Conservation (phyloP, 176 grass and related monocot species). For the Metroxylon sagu region DNA sequence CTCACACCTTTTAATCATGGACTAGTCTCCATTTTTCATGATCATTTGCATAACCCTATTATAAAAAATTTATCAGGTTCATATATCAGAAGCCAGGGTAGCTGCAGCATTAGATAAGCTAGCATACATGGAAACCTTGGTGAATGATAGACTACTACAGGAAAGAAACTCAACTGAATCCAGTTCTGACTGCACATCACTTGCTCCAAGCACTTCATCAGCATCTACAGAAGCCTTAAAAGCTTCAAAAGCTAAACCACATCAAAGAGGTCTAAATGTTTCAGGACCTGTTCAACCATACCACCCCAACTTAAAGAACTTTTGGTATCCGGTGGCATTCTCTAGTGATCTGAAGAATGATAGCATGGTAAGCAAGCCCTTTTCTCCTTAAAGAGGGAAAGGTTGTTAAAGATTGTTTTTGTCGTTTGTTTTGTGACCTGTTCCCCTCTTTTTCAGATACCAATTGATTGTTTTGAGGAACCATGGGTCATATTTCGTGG, state of each 20-base stretch:
- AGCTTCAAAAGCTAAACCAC: slow-evolving; percentile 18
- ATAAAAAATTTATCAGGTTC: slow-evolving; percentile 34
- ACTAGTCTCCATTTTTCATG: not conserved
- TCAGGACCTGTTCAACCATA: slow-evolving; percentile 80
- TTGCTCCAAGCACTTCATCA: slow-evolving; percentile 57
- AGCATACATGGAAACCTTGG: slow-evolving; percentile 72
- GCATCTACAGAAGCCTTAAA: slow-evolving; percentile 2
- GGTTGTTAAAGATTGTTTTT: no score
- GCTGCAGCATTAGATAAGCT: slow-evolving; percentile 66
- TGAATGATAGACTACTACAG: slow-evolving; percentile 51
- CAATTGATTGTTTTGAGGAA: slow-evolving; percentile 96
- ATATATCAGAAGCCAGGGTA: slow-evolving; percentile 71
- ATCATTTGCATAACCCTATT: not conserved
- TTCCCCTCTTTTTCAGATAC: slow-evolving; percentile 40
- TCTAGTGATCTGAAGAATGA: slow-evolving; percentile 79
- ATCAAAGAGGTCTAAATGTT: slow-evolving; percentile 44
- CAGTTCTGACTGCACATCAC: slow-evolving; percentile 24
- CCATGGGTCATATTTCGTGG: slow-evolving; percentile 96
- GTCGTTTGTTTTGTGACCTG: no score
- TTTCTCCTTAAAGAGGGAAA: no score
- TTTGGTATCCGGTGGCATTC: slow-evolving; percentile 96
- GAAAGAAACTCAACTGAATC: slow-evolving; percentile 32
- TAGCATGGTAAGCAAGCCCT: slow-evolving; percentile 53
- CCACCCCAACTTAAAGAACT: slow-evolving; percentile 71
- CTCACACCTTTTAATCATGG: no score